Base-by-base conservation (phyloP, 1,284 basidiomycete species). In the Trametes versicolor region DNA sequence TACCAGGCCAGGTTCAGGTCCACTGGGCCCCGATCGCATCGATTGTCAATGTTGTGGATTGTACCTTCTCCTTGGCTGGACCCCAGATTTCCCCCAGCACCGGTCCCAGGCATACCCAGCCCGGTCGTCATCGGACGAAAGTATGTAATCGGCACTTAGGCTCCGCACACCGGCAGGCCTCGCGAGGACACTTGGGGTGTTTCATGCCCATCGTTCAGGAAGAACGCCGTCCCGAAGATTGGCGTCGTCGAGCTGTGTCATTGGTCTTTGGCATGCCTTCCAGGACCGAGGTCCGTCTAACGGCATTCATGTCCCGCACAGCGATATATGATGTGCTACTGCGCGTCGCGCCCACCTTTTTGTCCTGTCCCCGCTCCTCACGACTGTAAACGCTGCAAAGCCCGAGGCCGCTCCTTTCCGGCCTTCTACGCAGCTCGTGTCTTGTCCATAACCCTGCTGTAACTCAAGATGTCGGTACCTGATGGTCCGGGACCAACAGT, bases 401-500 rank as follows among this genome's bases (percentile, higher is more conserved):
- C 23, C 23, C 10, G 17, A 58, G 19, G 34, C 36, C 23, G 34
- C 48, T 49, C 25, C 12, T 13, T 17, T 29, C 12, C 4, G 48
- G 27, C 19, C 48, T 49, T 10, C 7, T 21, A 48, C 25, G 21
- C 10, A 12, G 45, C 25, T 48, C 23, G 21, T 37, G 29, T 12
- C 37, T 45, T 21, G 9, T 21, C 29, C 27, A 34, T 49, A 37
- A 53, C 41, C 5, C 21, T 9, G 7, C 32, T 52, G 36, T 39
- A 39, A 3, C 13, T n/a, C 54, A 60, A 32, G 43, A 64, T 64
- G 58, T 57, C 63, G 17, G 49, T 23, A 41, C 21, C 54, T 8
- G 29, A 51, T 37, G 4, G 23, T 9, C 64, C 60, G 12, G 49
- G 52, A 37, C 57, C 50, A 27, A 66, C 64, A 17, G 48, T 66